A percentile compares a stretch with the other conserved stretches of the same genome.
Conservation (phyloP, 1,284 basidiomycete genomes). For the Pyrrhoderma lamaoense region DNA sequence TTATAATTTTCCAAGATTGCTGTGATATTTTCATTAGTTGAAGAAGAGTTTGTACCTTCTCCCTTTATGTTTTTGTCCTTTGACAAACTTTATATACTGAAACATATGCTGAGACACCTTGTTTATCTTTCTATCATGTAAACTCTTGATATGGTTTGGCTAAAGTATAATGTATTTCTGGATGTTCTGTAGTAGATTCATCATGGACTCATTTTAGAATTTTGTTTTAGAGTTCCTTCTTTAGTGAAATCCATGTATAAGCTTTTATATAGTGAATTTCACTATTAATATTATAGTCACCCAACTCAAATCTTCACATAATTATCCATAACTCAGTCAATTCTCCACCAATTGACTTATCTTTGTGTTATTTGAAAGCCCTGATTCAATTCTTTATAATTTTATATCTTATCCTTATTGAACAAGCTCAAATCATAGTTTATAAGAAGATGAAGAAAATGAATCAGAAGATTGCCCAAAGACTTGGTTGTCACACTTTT, state of each 20-base stretch:
- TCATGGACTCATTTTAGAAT: slow-evolving; percentile 16
- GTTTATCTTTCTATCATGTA: slow-evolving; percentile 23
- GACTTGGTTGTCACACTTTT: not conserved
- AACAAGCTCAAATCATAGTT: not conserved
- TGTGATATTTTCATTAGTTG: slow-evolving; percentile 17
- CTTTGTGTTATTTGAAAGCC: too few relatives aligned
- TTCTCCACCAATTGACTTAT: too few relatives aligned
- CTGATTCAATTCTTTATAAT: too few relatives aligned
- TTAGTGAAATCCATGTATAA: slow-evolving; percentile 3
- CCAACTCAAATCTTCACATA: too few relatives aligned
- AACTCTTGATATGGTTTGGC: slow-evolving; percentile 19
- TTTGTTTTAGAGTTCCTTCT: slow-evolving; percentile 3
- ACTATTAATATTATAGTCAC: not conserved
- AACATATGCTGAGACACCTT: slow-evolving; percentile 18
- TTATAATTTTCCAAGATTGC: slow-evolving; percentile 19
- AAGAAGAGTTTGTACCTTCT: slow-evolving; percentile 17
- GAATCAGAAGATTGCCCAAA: not conserved
- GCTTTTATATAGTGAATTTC: slow-evolving; percentile 2
- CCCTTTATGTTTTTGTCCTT: slow-evolving; percentile 16
- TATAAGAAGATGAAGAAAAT: not conserved
- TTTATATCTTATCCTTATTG: not conserved
- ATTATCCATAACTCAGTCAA: too few relatives aligned
- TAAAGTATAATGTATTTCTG: slow-evolving; percentile 27
- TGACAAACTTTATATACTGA: slow-evolving; percentile 20
- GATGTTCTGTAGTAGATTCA: slow-evolving; percentile 24